Evolutionary conservation across 1,284 basidiomycete species (phyloP).

Genomic region (Ganoderma resinaceum): DNA sequence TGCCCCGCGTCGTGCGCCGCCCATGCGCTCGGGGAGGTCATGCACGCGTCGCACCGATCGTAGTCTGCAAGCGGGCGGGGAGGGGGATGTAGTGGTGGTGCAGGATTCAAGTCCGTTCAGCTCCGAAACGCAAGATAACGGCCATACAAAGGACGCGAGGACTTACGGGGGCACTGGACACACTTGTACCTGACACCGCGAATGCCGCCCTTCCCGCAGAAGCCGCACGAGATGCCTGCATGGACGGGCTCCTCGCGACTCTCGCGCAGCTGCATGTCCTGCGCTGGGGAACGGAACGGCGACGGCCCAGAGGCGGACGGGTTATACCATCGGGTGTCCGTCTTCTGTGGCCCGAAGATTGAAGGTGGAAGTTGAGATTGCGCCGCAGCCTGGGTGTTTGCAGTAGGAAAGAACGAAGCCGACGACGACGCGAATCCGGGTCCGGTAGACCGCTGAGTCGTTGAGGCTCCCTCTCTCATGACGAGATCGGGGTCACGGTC

Average conservation of each 20-base stretch:
- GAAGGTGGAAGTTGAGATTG: not conserved
- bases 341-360: too few species aligned
- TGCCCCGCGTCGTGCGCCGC: conserved; percentile 44
- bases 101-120: too few species aligned
- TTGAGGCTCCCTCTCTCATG: not conserved
- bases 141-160: not conserved
- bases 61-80: conserved; percentile 50
- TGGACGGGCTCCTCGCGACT: conserved; percentile 34
- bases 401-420: not conserved
- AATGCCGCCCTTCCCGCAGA: conserved; percentile 54
- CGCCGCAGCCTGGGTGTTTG: not conserved
- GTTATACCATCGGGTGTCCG: too few species aligned
- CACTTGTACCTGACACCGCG: conserved; percentile 75
- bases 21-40: conserved; percentile 37
- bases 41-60: conserved; percentile 71
- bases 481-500: not conserved
- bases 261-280: too few species aligned
- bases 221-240: conserved; percentile 60
- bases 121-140: too few species aligned
- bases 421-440: not conserved
- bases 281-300: not conserved
- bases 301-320: too few species aligned
- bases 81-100: too few species aligned
- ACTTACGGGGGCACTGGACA: conserved; percentile 68
- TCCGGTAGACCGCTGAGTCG: not conserved